Conservation (phyloP, 805 yeast genomes). For the Clavispora asparagi region DNA sequence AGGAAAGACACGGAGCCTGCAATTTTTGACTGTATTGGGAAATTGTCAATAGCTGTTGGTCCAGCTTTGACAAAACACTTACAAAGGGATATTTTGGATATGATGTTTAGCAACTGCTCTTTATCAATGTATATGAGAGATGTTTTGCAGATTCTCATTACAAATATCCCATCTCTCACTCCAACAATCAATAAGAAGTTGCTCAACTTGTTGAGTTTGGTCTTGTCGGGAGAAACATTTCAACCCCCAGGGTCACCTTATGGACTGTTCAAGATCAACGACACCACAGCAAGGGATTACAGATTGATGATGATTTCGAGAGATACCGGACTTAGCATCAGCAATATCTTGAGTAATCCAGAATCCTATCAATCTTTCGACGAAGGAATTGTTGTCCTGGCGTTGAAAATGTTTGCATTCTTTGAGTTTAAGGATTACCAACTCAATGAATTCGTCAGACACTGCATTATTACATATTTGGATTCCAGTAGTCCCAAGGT, state of each 20-base stretch:
- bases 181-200: conserved; percentile 66
- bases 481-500: conserved; percentile 78
- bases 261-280: conserved; percentile 52
- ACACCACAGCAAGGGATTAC: conserved; percentile 67
- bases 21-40: conserved; percentile 82
- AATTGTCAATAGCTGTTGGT: conserved; percentile 83
- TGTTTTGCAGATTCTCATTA: conserved; percentile 62
- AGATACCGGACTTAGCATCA: conserved; percentile 52
- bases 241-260: conserved; percentile 84
- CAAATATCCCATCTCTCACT: conserved; percentile 74
- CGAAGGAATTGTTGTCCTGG: conserved; percentile 59
- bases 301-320: conserved; percentile 67
- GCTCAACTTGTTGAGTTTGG: conserved; percentile 64
- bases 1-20: conserved; percentile 79
- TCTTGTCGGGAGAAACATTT: conserved; percentile 76
- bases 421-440: conserved; percentile 75
- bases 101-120: conserved; percentile 71
- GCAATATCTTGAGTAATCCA: conserved; percentile 24
- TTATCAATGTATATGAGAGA: conserved; percentile 78
- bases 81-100: conserved; percentile 72
- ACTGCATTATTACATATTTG: conserved; percentile 76
- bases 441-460: conserved; percentile 80
- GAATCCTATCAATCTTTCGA: conserved; percentile 33
- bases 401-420: conserved; percentile 67
- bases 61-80: conserved; percentile 88